phyloP scores from a whole-genome alignment of 495 filamentous ascomycete genomes.

The Lasiosphaeria ovina region DNA sequence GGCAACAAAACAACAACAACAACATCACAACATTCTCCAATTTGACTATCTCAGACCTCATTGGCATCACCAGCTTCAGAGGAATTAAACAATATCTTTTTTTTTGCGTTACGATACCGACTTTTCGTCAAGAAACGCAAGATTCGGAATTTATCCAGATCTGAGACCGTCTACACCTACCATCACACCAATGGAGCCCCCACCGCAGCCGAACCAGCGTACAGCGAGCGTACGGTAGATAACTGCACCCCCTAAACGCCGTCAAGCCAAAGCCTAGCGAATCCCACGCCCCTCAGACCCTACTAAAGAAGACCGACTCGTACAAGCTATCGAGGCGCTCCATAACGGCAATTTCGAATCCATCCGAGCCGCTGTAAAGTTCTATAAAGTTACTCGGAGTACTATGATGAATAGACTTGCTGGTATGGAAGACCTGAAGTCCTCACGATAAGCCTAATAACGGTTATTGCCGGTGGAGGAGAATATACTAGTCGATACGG shows the following conservation, averaged over 20 bases:
- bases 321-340: background rate
- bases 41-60: background rate
- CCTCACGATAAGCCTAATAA: background rate
- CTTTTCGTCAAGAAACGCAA: background rate
- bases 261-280: background rate
- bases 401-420: background rate
- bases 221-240: background rate
- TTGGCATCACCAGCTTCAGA: background rate
- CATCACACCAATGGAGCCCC: too few relatives aligned
- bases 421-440: background rate
- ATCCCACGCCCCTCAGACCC: background rate
- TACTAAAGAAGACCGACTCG: constrained; percentile 4
- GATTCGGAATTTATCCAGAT: background rate
- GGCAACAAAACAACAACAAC: background rate
- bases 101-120: background rate
- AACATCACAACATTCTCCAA: background rate
- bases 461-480: background rate
- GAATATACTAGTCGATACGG: background rate
- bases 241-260: background rate
- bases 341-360: background rate
- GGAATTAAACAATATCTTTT: background rate
- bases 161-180: too few relatives aligned
- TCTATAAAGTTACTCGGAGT: background rate
- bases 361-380: background rate
- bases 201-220: background rate